Base-by-base conservation (phyloP, 2,329 filamentous ascomycete species). In the Aureobasidium sp. region DNA sequence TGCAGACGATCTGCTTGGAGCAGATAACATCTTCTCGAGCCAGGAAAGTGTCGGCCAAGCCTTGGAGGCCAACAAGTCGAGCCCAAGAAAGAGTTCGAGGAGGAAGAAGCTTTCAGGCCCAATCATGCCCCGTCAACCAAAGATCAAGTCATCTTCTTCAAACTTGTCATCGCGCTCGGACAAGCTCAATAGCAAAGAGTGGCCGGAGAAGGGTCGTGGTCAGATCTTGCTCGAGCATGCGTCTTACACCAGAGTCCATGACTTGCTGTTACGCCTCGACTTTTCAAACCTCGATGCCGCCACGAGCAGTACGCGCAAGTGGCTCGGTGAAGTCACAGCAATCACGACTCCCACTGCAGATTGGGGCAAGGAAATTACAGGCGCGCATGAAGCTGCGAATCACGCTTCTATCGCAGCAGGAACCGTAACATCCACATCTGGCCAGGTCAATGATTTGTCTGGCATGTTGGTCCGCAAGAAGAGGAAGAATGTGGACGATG, bases 201-300 rank as follows among this genome's bases (percentile, higher is more conserved):
- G 88, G 88, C 84, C 84, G 0, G 68, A 75, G 0, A 75, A 80
- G 25, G 86, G 85, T 3, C 79, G 87, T 15, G 88, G 87, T 0
- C 79, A 84, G 53, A 78, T 84, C 20, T 78, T 90, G 12, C 80
- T 91, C 3, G 80, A 83, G 14, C 84, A 87, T 25, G 76, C 78
- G 29, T 80, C 82, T 53, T 91, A 91, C 74, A 85, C 85, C 65
- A 83, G 87, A 12, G 83, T 85, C 9, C 79, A 84, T 22, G 88
- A 91, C 67, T 75, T 90, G 11, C 78, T 94, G 0, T 79, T 92
- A 5, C 84, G 87, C 63, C 82, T 91, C 0, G 88, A 91, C 71
- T 94, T 94, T 72, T 80, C 84, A 1, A 87, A 82, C 9, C 73
- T 85, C 3, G 82, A 83, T 12, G 82, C 87, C 52, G 86, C 87